Base-by-base conservation (phyloP, 257 asterid species). In the Capsicum baccatum region DNA sequence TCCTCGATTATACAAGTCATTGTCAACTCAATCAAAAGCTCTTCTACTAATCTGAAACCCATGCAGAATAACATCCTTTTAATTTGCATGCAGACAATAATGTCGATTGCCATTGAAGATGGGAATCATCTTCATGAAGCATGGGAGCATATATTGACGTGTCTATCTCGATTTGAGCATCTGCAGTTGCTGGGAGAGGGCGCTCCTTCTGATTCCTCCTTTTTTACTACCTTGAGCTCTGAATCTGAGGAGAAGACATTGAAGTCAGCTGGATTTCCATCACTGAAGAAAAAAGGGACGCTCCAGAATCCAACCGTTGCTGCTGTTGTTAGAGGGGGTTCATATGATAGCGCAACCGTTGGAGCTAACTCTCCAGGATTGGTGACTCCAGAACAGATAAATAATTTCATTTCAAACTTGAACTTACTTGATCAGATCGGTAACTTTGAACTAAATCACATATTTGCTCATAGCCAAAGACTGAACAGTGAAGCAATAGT, bases 261-360 rank as follows among this genome's bases (percentile, higher is more conserved):
- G 79, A 93, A 85, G 88, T 10, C 89, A 73, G 87, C 91, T 8
- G 89, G 89, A 83, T 85, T 92, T 89, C 92, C 98, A 73, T 88
- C 97, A 67, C 85, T 93, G 86, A 96, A 94, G 94, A 94, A 91
- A 87, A 97, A 92, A 80, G 99, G 97, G 89, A 90, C 96, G 16
- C 97, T 95, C 78, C 98, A 92, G 84, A 97, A 94, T 88, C 97
- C 98, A 37, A 98, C 99, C 73, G 93, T 94, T 68, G 90, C 92
- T 89, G 99, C 99, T 89, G 98, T 97, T 88, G 98, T 97, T 87
- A 93, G 99, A 84, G 99, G 99, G 88, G 96, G 99, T 86, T 97
- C 99, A 80, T 97, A 97, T 57, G 99, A 97, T 84, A 97, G 99
- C 88, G 91, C 98, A 83, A 91, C 94, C 68, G 47, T 85, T 10